Base-by-base conservation (phyloP, 2,329 filamentous ascomycete species). In the Colletotrichum trifolii region DNA sequence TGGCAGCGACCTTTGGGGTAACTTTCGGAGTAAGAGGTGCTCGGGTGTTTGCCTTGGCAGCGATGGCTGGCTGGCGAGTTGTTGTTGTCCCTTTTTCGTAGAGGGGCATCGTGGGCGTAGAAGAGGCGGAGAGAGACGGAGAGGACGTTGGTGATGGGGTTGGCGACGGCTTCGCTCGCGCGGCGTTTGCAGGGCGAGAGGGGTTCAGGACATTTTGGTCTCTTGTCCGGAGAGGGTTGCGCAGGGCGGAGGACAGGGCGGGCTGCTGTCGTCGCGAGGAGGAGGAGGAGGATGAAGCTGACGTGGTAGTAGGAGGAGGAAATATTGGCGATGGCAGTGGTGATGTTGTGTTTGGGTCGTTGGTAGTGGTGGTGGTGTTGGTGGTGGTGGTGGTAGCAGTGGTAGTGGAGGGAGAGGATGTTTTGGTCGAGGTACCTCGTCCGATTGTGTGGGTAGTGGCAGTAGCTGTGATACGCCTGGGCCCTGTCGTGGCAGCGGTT, bases 61-160 rank as follows among this genome's bases (percentile, higher is more conserved):
- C 86, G 72, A 94, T 87, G 64, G 88, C 84, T 45, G 89, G 87
- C 74, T 83, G 83, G 70, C 83, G 83, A 69, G 79, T 82, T 72
- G 82, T 79, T 73, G 81, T 81, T 75, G 76, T 77, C 76, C 81
- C 80, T 77, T 78, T 80, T 68, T 86, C 82, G 74, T 76, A 76
- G 67, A 78, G 78, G 77, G 86, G 60, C 50, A 60, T 68, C 4
- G 69, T 66, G 45, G 61, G 65, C 39, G 56, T 63, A 8, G 55
- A 57, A n/a, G 58, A 49, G 2, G 61, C 36, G 8, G 57, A 64
- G 25, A 57, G 13, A 25, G n/a, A 59, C 8, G 59, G 36, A 33
- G 43, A 46, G 39, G 66, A 64, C n/a, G 56, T 47, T 39, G 62
- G 62, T 8, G 62, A 62, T 7, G 62, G 58, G 11, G 58, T 62